Evolutionary conservation across 257 asterid genomes (phyloP), one percentile per base, ranked within the genome.

Genomic region (Solanum habrochaites): DNA sequence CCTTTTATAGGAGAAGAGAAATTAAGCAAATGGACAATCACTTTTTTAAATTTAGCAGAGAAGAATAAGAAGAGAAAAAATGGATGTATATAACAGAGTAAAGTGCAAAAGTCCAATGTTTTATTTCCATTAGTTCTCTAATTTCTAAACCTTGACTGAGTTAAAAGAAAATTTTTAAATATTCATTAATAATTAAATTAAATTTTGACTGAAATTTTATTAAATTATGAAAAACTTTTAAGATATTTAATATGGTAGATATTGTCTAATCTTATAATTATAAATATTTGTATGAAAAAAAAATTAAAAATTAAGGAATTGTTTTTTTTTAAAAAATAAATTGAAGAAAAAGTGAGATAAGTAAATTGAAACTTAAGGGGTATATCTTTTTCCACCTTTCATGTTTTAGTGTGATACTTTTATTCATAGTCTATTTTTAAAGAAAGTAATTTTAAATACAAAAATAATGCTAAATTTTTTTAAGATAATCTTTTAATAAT

Each of bases 21-120:
- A 66, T 14, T 6, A 83, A 15, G 72, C 13, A 64, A 47, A 7
- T 40, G 12, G 87, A 70, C 56, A 56, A 14, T 35, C 37, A 83
- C 52, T 52, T n/a, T n/a, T n/a, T 82, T 21, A 42, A 84, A 31
- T 16, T 84, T 25, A 56, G 52, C 52, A 58, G 20, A n/a, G n/a
- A 83, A 39, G 66, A 70, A n/a, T n/a, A n/a, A n/a, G n/a, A 42
- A 60, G 83, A 71, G 49, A 43, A 91, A 90, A 72, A 90, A 88
- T 37, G 90, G 64, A 52, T 94, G 93, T 93, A 89, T 86, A 91
- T 87, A 94, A 91, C 90, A 90, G 94, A 94, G 91, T 93, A 94
- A 95, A 94, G 96, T 88, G 88, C 89, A 72, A 32, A n/a, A 70
- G 43, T 69, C 31, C 13, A 18, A 8, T 29, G 31, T 15, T 31